Evolutionary conservation across 2,329 filamentous ascomycete genomes (phyloP).

Genomic region (Orbilia ellipsospora): DNA sequence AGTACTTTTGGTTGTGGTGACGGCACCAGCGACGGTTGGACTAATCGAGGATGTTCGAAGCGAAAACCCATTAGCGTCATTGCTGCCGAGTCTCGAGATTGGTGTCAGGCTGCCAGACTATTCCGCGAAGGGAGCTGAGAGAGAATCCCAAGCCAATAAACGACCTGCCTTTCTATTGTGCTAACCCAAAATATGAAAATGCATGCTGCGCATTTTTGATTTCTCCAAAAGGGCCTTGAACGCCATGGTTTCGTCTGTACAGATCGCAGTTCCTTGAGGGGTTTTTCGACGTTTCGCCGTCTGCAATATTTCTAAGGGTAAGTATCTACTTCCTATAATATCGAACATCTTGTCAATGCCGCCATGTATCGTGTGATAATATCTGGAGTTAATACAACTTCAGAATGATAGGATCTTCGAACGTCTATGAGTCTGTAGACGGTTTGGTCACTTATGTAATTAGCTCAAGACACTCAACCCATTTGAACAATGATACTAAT

Average conservation of each 20-base stretch:
- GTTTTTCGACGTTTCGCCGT: slow-evolving; percentile 15
- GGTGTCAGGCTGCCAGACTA: slow-evolving; percentile 34
- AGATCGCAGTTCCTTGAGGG: slow-evolving; percentile 16
- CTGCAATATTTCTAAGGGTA: background rate
- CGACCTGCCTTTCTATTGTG: background rate
- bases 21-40: slow-evolving; percentile 29
- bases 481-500: no score
- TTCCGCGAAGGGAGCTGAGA: slow-evolving; percentile 5
- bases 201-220: slow-evolving; percentile 10
- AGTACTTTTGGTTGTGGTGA: background rate
- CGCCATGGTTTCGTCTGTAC: slow-evolving; percentile 10
- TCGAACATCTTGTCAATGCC: background rate
- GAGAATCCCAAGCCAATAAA: slow-evolving; percentile 8
- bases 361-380: background rate
- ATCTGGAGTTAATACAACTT: background rate
- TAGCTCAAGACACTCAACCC: background rate
- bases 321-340: background rate
- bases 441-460: background rate
- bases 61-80: slow-evolving; percentile 47
- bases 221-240: background rate
- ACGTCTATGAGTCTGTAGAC: background rate
- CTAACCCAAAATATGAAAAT: slow-evolving; percentile 1
- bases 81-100: background rate
- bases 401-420: background rate
- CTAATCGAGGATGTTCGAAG: slow-evolving; percentile 50